Evolutionary conservation across 805 yeast genomes (phyloP), one percentile per base, ranked within the genome.

Genomic region (Saccharomycopsis oosterbeekiorum): DNA sequence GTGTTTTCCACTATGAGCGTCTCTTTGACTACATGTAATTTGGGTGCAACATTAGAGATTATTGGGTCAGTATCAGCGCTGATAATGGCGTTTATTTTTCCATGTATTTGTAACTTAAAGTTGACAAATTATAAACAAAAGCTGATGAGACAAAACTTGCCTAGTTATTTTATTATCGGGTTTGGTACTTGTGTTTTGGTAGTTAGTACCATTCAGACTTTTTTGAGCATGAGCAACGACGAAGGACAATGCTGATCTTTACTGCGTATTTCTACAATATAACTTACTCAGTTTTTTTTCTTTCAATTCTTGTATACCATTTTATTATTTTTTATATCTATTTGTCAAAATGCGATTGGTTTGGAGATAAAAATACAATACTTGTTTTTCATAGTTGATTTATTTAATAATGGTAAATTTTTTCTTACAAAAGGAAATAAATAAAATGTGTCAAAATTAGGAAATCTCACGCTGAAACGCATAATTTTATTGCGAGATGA

Each of bases 41-140:
- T 92, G 60, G 98, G 98, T 0, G 88, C 94, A 12, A 85, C 93
- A 36, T 76, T 92, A 50, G 97, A 93, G 69, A 77, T 92, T 2
- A 91, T 90, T 39, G 98, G 98, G 1, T 92, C 97, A 0, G 87
- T 96, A 0, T 87, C 96, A 0, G 97, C 97, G 0, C 89, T 96
- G 19, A 76, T 88, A 43, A 85, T 93, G 86, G 97, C 98, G 0
- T 92, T 89, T 70, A 89, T 92, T 24, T 74, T 92, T 17, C 98
- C 98, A 0, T 97, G 97, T 2, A 70, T 86, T 70, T 92, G 97
- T 67, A 88, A 80, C 67, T 71, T 90, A 64, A 83, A 85, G 64
- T 78, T 92, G 67, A 81, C 90, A 0, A 70, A 75, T 61, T 75
- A 76, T 65, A 74, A 69, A 59, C 74, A 67, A 63, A 82, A 77